phyloP scores from a whole-genome alignment of 2,329 filamentous ascomycete genomes.

The Cercospora sp. region DNA sequence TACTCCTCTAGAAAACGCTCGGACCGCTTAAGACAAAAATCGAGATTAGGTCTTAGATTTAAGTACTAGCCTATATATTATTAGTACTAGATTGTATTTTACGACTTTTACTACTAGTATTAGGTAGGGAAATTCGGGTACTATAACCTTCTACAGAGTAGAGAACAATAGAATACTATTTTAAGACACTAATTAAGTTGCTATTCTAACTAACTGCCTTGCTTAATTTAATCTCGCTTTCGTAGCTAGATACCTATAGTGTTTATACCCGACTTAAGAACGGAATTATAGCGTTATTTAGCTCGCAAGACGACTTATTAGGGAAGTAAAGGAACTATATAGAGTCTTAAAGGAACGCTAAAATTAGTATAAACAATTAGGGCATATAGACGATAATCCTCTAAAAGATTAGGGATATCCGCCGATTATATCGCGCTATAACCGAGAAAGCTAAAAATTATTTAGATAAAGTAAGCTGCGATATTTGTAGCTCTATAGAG shows the following conservation, averaged over 20 bases:
- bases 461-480: too few relatives aligned
- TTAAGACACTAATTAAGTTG: conserved; percentile 6
- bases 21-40: too few relatives aligned
- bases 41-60: too few relatives aligned
- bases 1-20: too few relatives aligned
- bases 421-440: neutral
- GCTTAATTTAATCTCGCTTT: conserved; percentile 10
- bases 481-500: too few relatives aligned
- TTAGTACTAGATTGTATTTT: too few relatives aligned
- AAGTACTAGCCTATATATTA: too few relatives aligned
- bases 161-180: neutral
- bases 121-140: neutral
- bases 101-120: too few relatives aligned
- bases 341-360: neutral
- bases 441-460: too few relatives aligned
- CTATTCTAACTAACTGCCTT: conserved; percentile 14
- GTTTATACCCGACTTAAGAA: neutral
- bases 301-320: neutral
- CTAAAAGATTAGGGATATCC: conserved; percentile 9
- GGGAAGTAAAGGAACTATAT: conserved; percentile 3
- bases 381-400: conserved; percentile 8
- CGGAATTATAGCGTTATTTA: conserved; percentile 8
- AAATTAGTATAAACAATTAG: conserved; percentile 16
- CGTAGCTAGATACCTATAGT: conserved; percentile 7
- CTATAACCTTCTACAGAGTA: neutral